Evolutionary conservation across 2,329 filamentous ascomycete genomes (phyloP).

Genomic region (Sclerotinia nivalis): DNA sequence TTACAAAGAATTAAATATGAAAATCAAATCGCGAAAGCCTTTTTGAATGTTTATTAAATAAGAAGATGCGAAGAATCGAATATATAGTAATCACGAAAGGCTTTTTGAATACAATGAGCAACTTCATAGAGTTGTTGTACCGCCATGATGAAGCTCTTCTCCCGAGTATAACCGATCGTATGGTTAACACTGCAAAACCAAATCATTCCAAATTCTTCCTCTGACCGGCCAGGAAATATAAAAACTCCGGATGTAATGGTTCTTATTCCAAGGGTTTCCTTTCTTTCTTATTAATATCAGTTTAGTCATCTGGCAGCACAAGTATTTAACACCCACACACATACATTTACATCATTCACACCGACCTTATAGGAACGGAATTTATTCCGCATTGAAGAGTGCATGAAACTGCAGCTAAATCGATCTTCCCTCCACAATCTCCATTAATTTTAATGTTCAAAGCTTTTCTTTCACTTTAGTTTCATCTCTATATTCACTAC

Average conservation of each 20-base stretch:
- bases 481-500: background rate
- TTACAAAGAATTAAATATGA: background rate
- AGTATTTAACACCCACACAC: too few species aligned
- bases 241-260: too few species aligned
- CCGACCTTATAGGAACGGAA: background rate
- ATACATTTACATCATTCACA: background rate
- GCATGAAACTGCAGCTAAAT: background rate
- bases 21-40: background rate
- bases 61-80: too few species aligned
- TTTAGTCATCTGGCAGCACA: background rate
- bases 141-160: background rate
- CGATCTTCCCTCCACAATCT: conserved; percentile 1
- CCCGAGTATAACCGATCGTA: conserved; percentile 11
- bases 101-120: background rate
- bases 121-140: background rate
- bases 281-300: too few species aligned
- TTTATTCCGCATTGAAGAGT: background rate
- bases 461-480: too few species aligned
- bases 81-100: background rate
- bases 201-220: background rate
- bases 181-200: too few species aligned
- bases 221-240: too few species aligned
- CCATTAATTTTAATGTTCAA: background rate
- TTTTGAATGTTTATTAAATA: background rate
- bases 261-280: too few species aligned